Evolutionary conservation across 805 yeast species (phyloP).

Genomic region (Crinitomyces ghanaensis): DNA sequence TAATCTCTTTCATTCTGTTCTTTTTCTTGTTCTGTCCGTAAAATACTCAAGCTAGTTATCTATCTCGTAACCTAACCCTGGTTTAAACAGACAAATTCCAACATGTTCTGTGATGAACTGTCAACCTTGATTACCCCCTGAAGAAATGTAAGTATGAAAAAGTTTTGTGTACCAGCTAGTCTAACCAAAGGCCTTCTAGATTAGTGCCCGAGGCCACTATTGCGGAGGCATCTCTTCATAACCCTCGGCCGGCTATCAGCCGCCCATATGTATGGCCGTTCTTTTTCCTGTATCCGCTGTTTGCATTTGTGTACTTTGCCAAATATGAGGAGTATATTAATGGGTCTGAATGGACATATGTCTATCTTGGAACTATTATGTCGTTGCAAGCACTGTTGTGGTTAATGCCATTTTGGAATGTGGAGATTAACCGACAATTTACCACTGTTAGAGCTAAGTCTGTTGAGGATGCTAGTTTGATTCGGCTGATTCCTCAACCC

Average conservation of each 20-base stretch:
- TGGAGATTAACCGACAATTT: constrained; percentile 55
- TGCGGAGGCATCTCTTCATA: constrained; percentile 59
- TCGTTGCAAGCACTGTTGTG: constrained; percentile 66
- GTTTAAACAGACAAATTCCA: no score
- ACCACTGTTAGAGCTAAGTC: constrained; percentile 46
- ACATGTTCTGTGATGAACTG: no score
- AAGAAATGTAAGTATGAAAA: background rate
- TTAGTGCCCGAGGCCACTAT: constrained; percentile 66
- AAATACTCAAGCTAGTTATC: no score
- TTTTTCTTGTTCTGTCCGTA: no score
- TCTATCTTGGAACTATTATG: constrained; percentile 61
- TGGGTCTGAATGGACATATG: constrained; percentile 94
- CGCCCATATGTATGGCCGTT: constrained; percentile 78
- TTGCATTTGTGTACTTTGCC: constrained; percentile 48
- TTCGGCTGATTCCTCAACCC: constrained; percentile 70
- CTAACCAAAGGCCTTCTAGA: constrained; percentile 7
- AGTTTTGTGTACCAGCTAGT: background rate
- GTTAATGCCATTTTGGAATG: constrained; percentile 92
- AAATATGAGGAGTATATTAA: constrained; percentile 73
- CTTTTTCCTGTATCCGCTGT: constrained; percentile 51
- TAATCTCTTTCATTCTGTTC: no score
- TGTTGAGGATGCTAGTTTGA: constrained; percentile 54
- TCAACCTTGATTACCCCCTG: no score
- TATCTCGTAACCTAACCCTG: background rate
- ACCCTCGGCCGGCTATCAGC: constrained; percentile 44